Percentiles rank a stretch among this genome's conserved stretches.
These are phyloP conservation scores for Achaetomium macrosporum DNA, from an alignment of 2,329 filamentous ascomycete species.

Conservation along the genomic window DNA sequence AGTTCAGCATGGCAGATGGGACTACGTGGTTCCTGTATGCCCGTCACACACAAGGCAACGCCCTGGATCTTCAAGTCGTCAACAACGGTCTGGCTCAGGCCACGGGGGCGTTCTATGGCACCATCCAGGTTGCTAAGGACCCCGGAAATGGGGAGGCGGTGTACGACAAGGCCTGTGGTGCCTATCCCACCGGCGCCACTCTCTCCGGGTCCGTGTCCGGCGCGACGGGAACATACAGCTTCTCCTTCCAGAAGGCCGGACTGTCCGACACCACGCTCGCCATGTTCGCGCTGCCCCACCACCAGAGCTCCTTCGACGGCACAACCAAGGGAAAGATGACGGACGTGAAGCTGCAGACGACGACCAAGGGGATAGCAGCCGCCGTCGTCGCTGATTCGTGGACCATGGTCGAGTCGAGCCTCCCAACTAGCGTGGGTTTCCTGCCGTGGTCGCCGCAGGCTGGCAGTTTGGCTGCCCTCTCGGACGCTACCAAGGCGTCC, in stretches of 20 bases:
- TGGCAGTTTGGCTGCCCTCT: slow-evolving; percentile 42
- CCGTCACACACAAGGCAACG: slow-evolving; percentile 50
- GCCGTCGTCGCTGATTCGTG: slow-evolving; percentile 67
- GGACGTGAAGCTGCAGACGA: slow-evolving; percentile 62
- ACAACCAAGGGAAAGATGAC: slow-evolving; percentile 48
- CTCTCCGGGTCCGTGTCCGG: slow-evolving; percentile 59
- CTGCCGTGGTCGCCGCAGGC: slow-evolving; percentile 64
- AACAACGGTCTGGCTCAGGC: slow-evolving; percentile 62
- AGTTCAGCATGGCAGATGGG: slow-evolving; percentile 63
- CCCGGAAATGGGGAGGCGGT: slow-evolving; percentile 57
- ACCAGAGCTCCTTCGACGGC: slow-evolving; percentile 66
- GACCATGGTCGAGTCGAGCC: slow-evolving; percentile 68
- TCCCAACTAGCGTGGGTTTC: slow-evolving; percentile 72
- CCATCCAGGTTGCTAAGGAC: slow-evolving; percentile 78
- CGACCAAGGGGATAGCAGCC: slow-evolving; percentile 76
- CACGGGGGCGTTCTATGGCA: slow-evolving; percentile 63
- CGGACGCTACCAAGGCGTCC: slow-evolving; percentile 47
- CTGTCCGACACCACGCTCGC: slow-evolving; percentile 54
- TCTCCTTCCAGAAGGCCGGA: slow-evolving; percentile 69
- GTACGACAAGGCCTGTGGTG: slow-evolving; percentile 70
- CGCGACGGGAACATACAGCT: slow-evolving; percentile 61
- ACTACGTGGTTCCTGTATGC: slow-evolving; percentile 78
- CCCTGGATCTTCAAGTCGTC: slow-evolving; percentile 61
- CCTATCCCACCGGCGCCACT: slow-evolving; percentile 61
- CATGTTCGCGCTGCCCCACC: slow-evolving; percentile 87